Evolutionary conservation across 1,284 basidiomycete species (phyloP).

Genomic region (Boletus sp.): DNA sequence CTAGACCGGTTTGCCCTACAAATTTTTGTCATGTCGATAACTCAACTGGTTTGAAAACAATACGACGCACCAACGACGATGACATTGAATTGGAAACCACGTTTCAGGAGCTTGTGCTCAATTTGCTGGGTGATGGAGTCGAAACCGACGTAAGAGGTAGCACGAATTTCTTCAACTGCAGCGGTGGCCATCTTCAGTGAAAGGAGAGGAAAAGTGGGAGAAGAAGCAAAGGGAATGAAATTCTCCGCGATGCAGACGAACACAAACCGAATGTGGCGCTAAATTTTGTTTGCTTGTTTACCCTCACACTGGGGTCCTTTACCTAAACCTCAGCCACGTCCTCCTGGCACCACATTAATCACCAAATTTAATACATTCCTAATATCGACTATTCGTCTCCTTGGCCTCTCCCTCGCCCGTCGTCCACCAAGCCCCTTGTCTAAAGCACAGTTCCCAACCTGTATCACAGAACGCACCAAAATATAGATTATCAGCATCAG

Average conservation of each 20-base stretch:
- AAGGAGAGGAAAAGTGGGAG: constrained; percentile 16
- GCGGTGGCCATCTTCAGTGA: constrained; percentile 39
- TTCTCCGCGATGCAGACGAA: constrained; percentile 21
- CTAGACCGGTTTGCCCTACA: constrained; percentile 92
- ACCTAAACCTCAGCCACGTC: constrained; percentile 12
- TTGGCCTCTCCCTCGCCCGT: neutral
- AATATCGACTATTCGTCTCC: neutral
- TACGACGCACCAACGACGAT: constrained; percentile 82
- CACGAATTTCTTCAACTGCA: constrained; percentile 73
- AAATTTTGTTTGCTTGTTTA: constrained; percentile 35
- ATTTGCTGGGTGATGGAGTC: constrained; percentile 97
- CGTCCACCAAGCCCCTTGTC: constrained; percentile 4
- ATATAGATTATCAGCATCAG: constrained; percentile 32
- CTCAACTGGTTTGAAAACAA: neutral
- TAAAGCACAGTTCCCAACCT: constrained; percentile 35
- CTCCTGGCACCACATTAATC: constrained; percentile 20
- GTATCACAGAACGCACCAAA: constrained; percentile 12
- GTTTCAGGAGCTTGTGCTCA: constrained; percentile 98
- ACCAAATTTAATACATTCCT: constrained; percentile 2
- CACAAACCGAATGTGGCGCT: constrained; percentile 21
- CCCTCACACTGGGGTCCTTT: constrained; percentile 25
- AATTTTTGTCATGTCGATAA: neutral
- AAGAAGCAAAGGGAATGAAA: constrained; percentile 18
- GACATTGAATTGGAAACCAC: constrained; percentile 98
- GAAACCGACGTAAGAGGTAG: constrained; percentile 88